These are phyloP conservation scores for Truncatella angustata DNA, from an alignment of 2,329 filamentous ascomycete genomes.

Conservation along the genomic window DNA sequence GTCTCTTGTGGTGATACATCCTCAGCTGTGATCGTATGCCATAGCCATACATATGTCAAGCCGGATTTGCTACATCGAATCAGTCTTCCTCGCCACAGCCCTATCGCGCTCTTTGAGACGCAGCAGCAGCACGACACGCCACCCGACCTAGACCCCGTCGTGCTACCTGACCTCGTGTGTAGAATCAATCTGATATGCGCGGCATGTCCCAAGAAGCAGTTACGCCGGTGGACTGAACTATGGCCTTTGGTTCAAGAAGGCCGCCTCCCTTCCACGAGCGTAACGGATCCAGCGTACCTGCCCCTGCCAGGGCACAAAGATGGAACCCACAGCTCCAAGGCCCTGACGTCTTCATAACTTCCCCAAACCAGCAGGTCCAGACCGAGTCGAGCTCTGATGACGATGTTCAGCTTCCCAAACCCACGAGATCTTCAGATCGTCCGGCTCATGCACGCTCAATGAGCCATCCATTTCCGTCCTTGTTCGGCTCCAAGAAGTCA, in stretches of 20 bases:
- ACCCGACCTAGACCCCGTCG: not conserved
- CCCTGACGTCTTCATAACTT: constrained; percentile 16
- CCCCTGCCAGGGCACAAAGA: constrained; percentile 19
- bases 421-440: not conserved
- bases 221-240: not conserved
- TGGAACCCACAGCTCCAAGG: constrained; percentile 23
- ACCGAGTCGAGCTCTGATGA: constrained; percentile 35
- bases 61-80: no score
- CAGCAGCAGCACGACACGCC: not conserved
- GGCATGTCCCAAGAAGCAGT: not conserved
- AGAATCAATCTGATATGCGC: not conserved
- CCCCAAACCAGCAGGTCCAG: constrained; percentile 18
- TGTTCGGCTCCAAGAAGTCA: constrained; percentile 63
- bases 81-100: no score
- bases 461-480: constrained; percentile 75
- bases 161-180: not conserved
- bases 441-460: constrained; percentile 62
- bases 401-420: constrained; percentile 22
- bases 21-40: no score
- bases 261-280: not conserved
- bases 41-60: no score
- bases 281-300: constrained; percentile 3
- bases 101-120: no score
- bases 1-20: no score
- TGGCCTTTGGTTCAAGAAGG: constrained; percentile 7